Evolutionary conservation across 495 filamentous ascomycete species (phyloP).

Genomic region (Umbilicaria muhlenbergii): DNA sequence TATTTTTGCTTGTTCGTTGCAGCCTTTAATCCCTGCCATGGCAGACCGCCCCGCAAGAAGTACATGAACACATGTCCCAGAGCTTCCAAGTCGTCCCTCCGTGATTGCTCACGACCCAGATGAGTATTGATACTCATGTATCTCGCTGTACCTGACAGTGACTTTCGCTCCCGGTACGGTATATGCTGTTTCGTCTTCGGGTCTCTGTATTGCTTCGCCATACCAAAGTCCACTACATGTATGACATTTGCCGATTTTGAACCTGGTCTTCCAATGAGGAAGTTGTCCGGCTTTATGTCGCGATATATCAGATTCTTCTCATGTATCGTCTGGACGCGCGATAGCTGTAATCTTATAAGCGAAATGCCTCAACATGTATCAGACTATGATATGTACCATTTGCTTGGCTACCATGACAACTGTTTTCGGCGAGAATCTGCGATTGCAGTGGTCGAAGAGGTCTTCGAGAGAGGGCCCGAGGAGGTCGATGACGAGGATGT

Average conservation of each 20-base stretch:
- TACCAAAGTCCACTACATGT: conserved; percentile 97
- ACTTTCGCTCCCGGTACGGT: conserved; percentile 95
- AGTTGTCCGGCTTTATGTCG: conserved; percentile 99
- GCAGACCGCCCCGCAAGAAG: conserved; percentile 87
- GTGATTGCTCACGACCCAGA: conserved; percentile 87
- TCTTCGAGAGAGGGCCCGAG: conserved; percentile 94
- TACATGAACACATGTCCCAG: conserved; percentile 99
- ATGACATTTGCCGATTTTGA: conserved; percentile 95
- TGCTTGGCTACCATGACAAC: conserved; percentile 99
- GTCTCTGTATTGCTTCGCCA: conserved; percentile 98
- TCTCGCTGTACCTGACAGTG: conserved; percentile 86
- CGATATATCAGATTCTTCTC: conserved; percentile 99
- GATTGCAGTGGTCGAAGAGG: conserved; percentile 93
- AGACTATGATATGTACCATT: conserved; percentile 49
- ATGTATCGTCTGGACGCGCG: conserved; percentile 96
- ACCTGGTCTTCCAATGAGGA: conserved; percentile 87
- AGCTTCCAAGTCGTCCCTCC: conserved; percentile 91
- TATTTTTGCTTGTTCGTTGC: conserved; percentile 99
- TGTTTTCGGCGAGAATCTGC: conserved; percentile 91
- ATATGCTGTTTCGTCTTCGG: conserved; percentile 99
- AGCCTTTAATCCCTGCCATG: conserved; percentile 97
- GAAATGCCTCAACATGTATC: conserved; percentile 4
- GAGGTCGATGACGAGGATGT: conserved; percentile 97
- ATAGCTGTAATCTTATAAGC: conserved; percentile 43
- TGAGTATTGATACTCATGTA: conserved; percentile 99